Evolutionary conservation across 176 grass and related monocot genomes (phyloP), one percentile per base, ranked within the genome.

Genomic region (Secale cereale): DNA sequence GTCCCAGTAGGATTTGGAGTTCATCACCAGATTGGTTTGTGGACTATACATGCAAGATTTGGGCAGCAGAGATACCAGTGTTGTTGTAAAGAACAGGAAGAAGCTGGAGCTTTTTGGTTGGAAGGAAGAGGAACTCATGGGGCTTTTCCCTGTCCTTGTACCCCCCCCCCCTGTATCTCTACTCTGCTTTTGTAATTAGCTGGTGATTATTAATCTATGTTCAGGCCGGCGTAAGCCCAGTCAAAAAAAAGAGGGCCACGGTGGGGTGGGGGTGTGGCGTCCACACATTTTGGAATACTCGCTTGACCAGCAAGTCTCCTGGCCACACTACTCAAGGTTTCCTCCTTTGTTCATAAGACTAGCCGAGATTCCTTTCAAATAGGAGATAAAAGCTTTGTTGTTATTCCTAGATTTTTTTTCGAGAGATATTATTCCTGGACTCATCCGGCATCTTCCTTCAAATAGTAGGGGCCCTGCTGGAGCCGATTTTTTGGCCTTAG

Each of bases 1-100:
- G 3, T 27, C 65, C 29, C 6, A 94, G 78, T 29, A 89, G 89
- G 70, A 85, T 52, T 82, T 83, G 64, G 39, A 65, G 78, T 26
- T 86, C 64, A 33, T 71, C 77, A 10, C n/a, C 48, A 36, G 65
- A 78, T 40, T 64, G 62, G 26, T 80, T 74, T 65, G 35, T n/a
- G 7, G 39, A 81, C 15, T 64, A 40, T 2, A 54, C 8, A 43
- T 22, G 27, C 50, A 64, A 4, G 77, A 81, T 74, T 35, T 74
- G 4, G 12, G 68, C 6, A 8, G 54, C 3, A 86, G 29, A 65
- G 30, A 65, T 52, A 80, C 28, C 9, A 63, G 14, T 25, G 48
- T 10, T 9, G 17, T 33, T 41, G 40, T 41, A 52, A 62, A 37
- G 77, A 80, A 39, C 39, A 86, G 65, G 77, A 62, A 64, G 20